These are phyloP conservation scores for Euryodendron excelsum DNA, from an alignment of 148 eudicot genomes.

Conservation along the genomic window DNA sequence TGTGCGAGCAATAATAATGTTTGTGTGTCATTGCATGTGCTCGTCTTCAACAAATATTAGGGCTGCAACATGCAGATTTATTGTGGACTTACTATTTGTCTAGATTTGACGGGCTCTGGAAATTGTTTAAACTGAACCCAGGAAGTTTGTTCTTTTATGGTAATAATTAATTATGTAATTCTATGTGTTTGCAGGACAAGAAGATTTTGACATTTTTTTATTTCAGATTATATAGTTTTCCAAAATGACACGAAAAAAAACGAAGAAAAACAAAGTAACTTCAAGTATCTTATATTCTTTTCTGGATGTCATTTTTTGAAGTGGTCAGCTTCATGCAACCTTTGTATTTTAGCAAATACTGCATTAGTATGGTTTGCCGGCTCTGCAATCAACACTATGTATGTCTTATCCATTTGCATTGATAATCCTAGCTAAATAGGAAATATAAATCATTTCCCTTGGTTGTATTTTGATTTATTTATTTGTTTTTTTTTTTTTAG, in stretches of 20 bases:
- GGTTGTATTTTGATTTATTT: too few species aligned
- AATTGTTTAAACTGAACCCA: not conserved
- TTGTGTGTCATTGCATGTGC: too few species aligned
- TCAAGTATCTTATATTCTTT: not conserved
- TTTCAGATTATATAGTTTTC: not conserved
- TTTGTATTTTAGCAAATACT: not conserved
- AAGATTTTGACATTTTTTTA: not conserved
- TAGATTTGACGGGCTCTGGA: too few species aligned
- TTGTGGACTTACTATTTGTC: not conserved
- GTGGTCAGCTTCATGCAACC: not conserved
- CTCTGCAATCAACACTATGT: too few species aligned
- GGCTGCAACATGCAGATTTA: not conserved
- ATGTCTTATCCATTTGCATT: too few species aligned
- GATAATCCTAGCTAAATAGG: too few species aligned
- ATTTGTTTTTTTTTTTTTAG: too few species aligned
- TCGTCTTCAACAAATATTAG: not conserved
- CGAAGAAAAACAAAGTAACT: not conserved
- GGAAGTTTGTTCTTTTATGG: not conserved
- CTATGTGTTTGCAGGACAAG: not conserved
- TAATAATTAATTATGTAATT: not conserved
- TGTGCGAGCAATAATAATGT: too few species aligned
- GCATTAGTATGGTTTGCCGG: not conserved
- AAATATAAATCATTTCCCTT: too few species aligned
- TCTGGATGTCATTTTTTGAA: not conserved
- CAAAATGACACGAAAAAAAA: not conserved